Evolutionary conservation across 257 asterid species (phyloP).

Genomic region (Vinca minor): DNA sequence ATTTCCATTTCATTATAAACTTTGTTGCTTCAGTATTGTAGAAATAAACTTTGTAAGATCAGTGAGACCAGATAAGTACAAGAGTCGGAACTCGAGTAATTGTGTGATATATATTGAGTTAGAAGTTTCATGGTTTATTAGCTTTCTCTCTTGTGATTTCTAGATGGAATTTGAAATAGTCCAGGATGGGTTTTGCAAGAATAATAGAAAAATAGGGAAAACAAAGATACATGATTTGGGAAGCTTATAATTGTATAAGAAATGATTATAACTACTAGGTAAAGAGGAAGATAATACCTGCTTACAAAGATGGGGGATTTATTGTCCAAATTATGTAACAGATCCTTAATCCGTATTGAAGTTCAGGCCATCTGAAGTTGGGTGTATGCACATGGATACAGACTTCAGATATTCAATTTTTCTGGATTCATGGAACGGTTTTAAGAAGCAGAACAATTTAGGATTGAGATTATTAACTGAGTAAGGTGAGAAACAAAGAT

Average conservation of each 20-base stretch:
- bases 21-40: not conserved
- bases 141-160: not conserved
- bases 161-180: not conserved
- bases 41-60: not conserved
- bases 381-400: not conserved
- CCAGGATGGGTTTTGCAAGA: not conserved
- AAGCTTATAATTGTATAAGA: not conserved
- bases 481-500: not conserved
- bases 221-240: not conserved
- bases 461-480: not conserved
- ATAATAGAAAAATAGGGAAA: not conserved
- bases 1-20: not conserved
- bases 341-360: not conserved
- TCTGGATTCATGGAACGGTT: not conserved
- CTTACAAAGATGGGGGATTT: not conserved
- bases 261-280: not conserved
- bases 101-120: not conserved
- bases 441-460: not conserved
- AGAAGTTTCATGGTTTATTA: not conserved
- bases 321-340: not conserved
- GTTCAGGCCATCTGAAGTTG: not conserved
- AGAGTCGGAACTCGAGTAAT: not conserved
- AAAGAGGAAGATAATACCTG: not conserved
- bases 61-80: no score
- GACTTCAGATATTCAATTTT: not conserved